Percentiles rank a stretch among this genome's conserved stretches.
Evolutionary conservation across 140 eudicot genomes (phyloP).

Genomic region (Flaveria floridana): DNA sequence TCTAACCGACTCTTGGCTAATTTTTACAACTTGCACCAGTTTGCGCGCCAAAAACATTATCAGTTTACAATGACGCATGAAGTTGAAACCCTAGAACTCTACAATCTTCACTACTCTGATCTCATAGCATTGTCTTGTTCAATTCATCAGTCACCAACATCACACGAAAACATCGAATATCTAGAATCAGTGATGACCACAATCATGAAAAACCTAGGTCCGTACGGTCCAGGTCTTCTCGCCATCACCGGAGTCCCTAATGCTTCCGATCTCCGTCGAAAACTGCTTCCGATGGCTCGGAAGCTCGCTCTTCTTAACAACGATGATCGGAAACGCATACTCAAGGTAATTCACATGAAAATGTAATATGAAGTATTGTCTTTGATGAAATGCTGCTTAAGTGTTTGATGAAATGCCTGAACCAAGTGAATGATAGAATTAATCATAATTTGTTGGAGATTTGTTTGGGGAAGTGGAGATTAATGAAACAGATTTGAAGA

Average conservation of each 20-base stretch:
- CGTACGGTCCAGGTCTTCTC: slow-evolving; percentile 76
- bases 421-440: neutral
- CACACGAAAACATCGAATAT: slow-evolving; percentile 31
- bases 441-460: no score
- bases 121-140: slow-evolving; percentile 46
- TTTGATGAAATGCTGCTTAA: neutral
- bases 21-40: neutral
- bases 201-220: slow-evolving; percentile 76
- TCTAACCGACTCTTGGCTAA: no score
- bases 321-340: slow-evolving; percentile 61
- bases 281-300: slow-evolving; percentile 72
- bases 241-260: slow-evolving; percentile 58
- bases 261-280: slow-evolving; percentile 46
- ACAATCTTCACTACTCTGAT: slow-evolving; percentile 58
- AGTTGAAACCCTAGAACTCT: slow-evolving; percentile 46
- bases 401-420: slow-evolving; percentile 34
- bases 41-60: slow-evolving; percentile 27
- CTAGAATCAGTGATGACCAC: slow-evolving; percentile 35
- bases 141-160: slow-evolving; percentile 18
- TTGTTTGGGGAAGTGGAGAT: no score
- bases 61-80: slow-evolving; percentile 31
- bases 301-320: slow-evolving; percentile 66
- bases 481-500: no score
- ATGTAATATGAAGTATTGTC: no score
- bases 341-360: slow-evolving; percentile 50